Conservation (phyloP, 495 filamentous ascomycete species). For the Penicillium pancosmium region DNA sequence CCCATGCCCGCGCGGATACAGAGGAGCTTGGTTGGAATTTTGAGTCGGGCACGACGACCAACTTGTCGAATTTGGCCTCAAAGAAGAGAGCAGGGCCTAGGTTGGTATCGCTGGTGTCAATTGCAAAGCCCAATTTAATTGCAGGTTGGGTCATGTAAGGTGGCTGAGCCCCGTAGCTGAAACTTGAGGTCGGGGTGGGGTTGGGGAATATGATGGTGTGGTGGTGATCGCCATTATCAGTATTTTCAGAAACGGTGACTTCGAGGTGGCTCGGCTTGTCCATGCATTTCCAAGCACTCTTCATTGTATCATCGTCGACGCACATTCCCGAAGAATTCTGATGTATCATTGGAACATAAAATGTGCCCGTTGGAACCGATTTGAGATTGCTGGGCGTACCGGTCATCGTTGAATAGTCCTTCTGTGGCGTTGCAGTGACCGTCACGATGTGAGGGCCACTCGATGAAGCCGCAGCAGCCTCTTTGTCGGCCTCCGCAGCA, state of each 20-base stretch:
- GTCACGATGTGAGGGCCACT: conserved; percentile 46
- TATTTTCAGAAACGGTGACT: conserved; percentile 34
- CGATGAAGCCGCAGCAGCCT: conserved; percentile 14
- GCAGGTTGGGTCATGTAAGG: conserved; percentile 53
- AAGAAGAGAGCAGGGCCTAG: conserved; percentile 80
- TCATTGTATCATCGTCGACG: conserved; percentile 60
- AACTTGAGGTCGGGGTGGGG: conserved; percentile 38
- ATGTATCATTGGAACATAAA: conserved; percentile 57
- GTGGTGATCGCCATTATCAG: conserved; percentile 20
- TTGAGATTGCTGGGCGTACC: conserved; percentile 59
- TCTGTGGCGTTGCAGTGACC: conserved; percentile 56
- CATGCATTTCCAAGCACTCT: conserved; percentile 71
- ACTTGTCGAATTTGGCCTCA: conserved; percentile 71
- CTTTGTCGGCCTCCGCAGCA: conserved; percentile 35
- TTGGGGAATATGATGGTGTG: conserved; percentile 33
- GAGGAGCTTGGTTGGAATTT: conserved; percentile 38
- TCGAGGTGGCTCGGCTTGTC: conserved; percentile 39
- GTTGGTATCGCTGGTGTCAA: conserved; percentile 60
- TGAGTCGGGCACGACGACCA: conserved; percentile 70
- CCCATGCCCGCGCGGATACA: conserved; percentile 32
- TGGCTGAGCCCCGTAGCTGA: conserved; percentile 74
- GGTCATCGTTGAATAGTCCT: conserved; percentile 66
- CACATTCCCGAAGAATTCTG: conserved; percentile 67
- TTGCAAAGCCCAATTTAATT: conserved; percentile 60
- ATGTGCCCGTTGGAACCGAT: conserved; percentile 66